Conservation (phyloP, 2,329 filamentous ascomycete genomes). For the Pestalotiopsis sp. region DNA sequence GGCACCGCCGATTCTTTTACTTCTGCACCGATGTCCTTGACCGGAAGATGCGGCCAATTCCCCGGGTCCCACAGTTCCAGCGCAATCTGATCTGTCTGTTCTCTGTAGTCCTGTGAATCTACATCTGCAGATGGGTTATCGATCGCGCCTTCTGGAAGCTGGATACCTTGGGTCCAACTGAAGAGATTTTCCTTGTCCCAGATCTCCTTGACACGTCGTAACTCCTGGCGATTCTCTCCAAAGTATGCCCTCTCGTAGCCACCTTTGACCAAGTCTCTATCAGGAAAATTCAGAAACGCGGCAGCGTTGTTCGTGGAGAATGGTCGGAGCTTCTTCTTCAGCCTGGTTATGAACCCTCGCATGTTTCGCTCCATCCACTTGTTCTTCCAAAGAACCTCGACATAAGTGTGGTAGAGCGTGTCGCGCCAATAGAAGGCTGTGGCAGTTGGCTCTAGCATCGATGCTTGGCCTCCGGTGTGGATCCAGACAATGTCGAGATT, state of each 20-base stretch:
- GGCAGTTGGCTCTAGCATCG: background rate
- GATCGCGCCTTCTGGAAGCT: constrained; percentile 12
- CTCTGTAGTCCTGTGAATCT: background rate
- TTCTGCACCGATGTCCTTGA: background rate
- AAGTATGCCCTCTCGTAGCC: constrained; percentile 34
- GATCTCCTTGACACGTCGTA: constrained; percentile 28
- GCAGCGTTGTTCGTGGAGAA: constrained; percentile 26
- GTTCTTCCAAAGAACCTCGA: constrained; percentile 33
- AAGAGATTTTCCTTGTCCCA: constrained; percentile 34
- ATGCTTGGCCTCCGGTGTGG: constrained; percentile 27
- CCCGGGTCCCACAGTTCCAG: background rate
- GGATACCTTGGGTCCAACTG: constrained; percentile 29
- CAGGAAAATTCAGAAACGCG: constrained; percentile 34
- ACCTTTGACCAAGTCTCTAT: constrained; percentile 11
- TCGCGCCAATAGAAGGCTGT: constrained; percentile 36
- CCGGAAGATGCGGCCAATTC: background rate
- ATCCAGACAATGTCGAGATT: constrained; percentile 30
- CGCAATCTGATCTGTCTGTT: background rate
- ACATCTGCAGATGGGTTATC: background rate
- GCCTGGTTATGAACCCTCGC: constrained; percentile 21
- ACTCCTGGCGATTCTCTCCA: constrained; percentile 27
- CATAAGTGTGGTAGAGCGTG: constrained; percentile 29
- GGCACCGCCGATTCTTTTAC: no score
- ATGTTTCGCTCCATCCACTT: constrained; percentile 36
- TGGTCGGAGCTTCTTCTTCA: constrained; percentile 25